Evolutionary conservation across 1,284 basidiomycete genomes (phyloP).

Genomic region (Sporisorium scitamineum): DNA sequence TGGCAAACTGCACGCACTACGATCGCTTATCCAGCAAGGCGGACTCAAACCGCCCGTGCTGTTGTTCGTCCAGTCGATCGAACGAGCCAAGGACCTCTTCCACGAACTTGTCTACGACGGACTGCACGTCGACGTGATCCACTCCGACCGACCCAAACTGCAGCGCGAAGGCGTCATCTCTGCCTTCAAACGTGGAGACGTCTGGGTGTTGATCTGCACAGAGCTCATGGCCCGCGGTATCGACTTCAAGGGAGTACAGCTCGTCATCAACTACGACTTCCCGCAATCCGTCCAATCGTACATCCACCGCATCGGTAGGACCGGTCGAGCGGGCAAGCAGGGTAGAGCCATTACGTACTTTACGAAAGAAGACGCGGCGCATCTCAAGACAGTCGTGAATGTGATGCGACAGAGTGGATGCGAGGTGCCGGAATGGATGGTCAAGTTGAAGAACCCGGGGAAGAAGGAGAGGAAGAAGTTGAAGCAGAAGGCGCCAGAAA

Average conservation of each 20-base stretch:
- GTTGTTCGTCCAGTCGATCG: slow-evolving; percentile 92
- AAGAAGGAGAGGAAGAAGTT: slow-evolving; percentile 87
- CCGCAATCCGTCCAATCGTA: slow-evolving; percentile 82
- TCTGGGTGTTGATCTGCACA: slow-evolving; percentile 68
- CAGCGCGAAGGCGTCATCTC: slow-evolving; percentile 80
- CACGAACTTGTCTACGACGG: slow-evolving; percentile 87
- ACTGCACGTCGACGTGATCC: slow-evolving; percentile 89
- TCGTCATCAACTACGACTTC: slow-evolving; percentile 87
- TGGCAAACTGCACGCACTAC: slow-evolving; percentile 87
- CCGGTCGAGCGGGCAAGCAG: slow-evolving; percentile 89
- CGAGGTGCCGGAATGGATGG: slow-evolving; percentile 67
- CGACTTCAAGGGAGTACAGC: slow-evolving; percentile 91
- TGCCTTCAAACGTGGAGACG: slow-evolving; percentile 79
- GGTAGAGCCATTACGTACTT: slow-evolving; percentile 96
- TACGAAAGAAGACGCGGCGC: slow-evolving; percentile 90
- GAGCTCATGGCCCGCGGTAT: slow-evolving; percentile 83
- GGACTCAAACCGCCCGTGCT: slow-evolving; percentile 88
- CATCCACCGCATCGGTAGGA: slow-evolving; percentile 94
- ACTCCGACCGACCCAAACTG: slow-evolving; percentile 86
- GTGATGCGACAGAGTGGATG: slow-evolving; percentile 87
- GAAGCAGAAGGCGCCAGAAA: slow-evolving; percentile 80
- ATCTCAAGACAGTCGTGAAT: slow-evolving; percentile 94
- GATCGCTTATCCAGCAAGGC: slow-evolving; percentile 80
- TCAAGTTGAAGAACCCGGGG: slow-evolving; percentile 78
- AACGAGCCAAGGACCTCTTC: slow-evolving; percentile 87